Percentiles rank a stretch among this genome's conserved stretches.
Conservation (phyloP, 2,329 filamentous ascomycete species). For the Mycosphaerelloides madeirae region DNA sequence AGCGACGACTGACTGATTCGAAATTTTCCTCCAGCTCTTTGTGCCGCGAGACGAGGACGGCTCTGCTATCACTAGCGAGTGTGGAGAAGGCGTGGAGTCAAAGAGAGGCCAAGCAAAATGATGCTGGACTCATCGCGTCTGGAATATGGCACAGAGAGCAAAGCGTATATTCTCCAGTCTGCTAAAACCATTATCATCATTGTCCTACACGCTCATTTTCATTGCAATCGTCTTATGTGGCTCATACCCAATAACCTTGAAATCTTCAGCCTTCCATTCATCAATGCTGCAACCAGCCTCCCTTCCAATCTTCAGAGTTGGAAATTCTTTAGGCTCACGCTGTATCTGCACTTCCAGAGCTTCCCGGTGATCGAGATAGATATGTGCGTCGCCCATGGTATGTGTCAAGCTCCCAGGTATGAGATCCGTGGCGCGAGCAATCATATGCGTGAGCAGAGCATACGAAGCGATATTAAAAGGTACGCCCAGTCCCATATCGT, state of each 20-base stretch:
- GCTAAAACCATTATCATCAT: background rate
- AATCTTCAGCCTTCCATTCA: constrained; percentile 83
- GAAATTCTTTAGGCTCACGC: constrained; percentile 76
- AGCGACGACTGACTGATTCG: too few relatives aligned
- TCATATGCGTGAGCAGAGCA: constrained; percentile 89
- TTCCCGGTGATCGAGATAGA: constrained; percentile 89
- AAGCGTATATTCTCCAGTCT: too few relatives aligned
- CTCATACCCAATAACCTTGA: constrained; percentile 80
- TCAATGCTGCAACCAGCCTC: constrained; percentile 73
- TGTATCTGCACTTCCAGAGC: constrained; percentile 75
- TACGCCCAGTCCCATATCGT: constrained; percentile 95
- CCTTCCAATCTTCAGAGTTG: constrained; percentile 66
- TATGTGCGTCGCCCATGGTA: constrained; percentile 96
- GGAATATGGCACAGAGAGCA: too few relatives aligned
- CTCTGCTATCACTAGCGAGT: too few relatives aligned
- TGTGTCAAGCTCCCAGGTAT: constrained; percentile 84
- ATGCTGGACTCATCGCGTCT: too few relatives aligned
- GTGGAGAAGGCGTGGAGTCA: too few relatives aligned
- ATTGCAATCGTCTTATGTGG: constrained; percentile 90
- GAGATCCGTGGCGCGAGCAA: constrained; percentile 80
- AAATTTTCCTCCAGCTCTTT: too few relatives aligned
- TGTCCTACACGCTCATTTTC: constrained; percentile 82
- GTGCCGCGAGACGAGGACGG: too few relatives aligned
- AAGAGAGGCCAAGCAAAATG: too few relatives aligned
- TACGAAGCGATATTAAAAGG: constrained; percentile 98